These are phyloP conservation scores for Fulvia fulva DNA, from an alignment of 2,329 filamentous ascomycete genomes.

Conservation along the genomic window DNA sequence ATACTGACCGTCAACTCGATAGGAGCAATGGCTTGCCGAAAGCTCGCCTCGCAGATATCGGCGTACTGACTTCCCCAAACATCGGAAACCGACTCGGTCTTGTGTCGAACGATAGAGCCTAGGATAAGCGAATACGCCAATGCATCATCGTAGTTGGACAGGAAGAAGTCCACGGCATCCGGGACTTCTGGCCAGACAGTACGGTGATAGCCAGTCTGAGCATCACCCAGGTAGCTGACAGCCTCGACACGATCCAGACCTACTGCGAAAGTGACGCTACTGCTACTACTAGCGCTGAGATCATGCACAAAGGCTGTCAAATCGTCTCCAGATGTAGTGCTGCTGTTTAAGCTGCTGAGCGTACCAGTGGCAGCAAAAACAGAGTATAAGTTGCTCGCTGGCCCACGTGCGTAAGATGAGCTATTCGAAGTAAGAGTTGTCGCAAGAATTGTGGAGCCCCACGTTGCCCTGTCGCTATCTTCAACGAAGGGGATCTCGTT, in stretches of 20 bases:
- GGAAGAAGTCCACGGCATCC: conserved; percentile 21
- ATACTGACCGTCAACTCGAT: conserved; percentile 25
- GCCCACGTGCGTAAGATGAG: conserved; percentile 5
- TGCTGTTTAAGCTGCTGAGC: not conserved
- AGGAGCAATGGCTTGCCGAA: conserved; percentile 27
- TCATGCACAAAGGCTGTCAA: conserved; percentile 21
- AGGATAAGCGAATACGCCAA: conserved; percentile 15
- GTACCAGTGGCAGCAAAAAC: conserved; percentile 13
- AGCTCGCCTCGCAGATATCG: conserved; percentile 27
- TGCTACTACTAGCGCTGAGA: conserved; percentile 10
- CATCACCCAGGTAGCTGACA: conserved; percentile 22
- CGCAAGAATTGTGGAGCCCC: conserved; percentile 24
- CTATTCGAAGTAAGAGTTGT: conserved; percentile 5
- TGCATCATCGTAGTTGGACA: conserved; percentile 18
- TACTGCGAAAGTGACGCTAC: conserved; percentile 22
- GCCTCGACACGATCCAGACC: conserved; percentile 23
- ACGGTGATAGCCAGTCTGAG: conserved; percentile 27
- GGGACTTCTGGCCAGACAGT: conserved; percentile 21
- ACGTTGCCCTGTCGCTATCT: conserved; percentile 23
- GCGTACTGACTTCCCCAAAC: conserved; percentile 26
- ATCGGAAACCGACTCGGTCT: conserved; percentile 20
- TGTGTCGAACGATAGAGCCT: conserved; percentile 22
- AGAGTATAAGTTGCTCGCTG: conserved; percentile 13
- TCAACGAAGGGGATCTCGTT: conserved; percentile 24
- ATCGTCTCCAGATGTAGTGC: conserved; percentile 10